Evolutionary conservation across 1,139 yeast species (phyloP), one percentile per base, ranked within the genome.

Genomic region (Spathaspora sp.): DNA sequence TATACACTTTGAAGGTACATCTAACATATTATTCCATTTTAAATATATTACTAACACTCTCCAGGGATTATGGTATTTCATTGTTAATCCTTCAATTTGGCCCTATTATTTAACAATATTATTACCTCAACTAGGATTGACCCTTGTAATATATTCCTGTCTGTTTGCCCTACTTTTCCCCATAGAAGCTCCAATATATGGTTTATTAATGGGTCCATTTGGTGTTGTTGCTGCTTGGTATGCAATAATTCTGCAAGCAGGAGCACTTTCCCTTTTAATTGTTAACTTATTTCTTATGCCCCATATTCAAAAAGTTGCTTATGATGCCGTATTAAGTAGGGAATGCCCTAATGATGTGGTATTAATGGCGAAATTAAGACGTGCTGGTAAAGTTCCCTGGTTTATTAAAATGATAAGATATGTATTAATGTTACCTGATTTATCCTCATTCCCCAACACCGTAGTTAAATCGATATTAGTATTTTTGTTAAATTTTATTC

Each of bases 241-340:
- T 8, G 68, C 81, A 0, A 67, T 80, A 20, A 59, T 81, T 18
- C 86, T 81, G 52, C 78, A 80, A 51, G 64, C 83, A 15, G 72
- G 77, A 4, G 68, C 74, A 33, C 62, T 82, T 8, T 73, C 87
- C 2, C 68, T 72, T n/a, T 65, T 79, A 37, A 54, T 83, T 5
- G 73, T 81, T 5, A 70, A 74, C n/a, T 56, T 68, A 27, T 51
- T 81, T 2, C 63, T 85, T n/a, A 67, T 84, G 58, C 87, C 89
- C 0, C 70, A 72, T 9, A 81, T 87, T 5, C 74, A 83, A 48
- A 68, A 68, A 25, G 61, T 69, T 34, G 68, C 83, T 1, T 86
- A 85, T 59, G 91, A 86, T 55, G 71, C 74, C 7, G 77, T 84
- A 0, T 56, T 86, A 42, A 65, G 74, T 36, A 64, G 68, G 44